Evolutionary conservation across 192 early-diverging fungal species (phyloP).

Genomic region (Phlyctochytrium bullatum): DNA sequence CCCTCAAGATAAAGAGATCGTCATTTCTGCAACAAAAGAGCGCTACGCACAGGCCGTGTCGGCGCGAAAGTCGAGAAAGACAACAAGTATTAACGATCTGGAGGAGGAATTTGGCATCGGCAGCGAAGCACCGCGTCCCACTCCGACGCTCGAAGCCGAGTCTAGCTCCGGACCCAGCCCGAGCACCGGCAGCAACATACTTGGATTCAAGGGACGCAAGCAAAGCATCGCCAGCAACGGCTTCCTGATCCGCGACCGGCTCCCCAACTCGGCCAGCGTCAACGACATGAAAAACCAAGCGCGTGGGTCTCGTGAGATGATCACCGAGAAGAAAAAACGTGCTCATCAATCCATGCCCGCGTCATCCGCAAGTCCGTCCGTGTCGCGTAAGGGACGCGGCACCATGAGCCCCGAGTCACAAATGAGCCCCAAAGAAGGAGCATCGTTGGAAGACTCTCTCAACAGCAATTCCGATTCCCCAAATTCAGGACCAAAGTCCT

Average conservation of each 20-base stretch:
- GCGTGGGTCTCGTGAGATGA: no score
- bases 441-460: no score
- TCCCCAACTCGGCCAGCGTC: background rate
- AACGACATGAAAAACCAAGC: background rate
- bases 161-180: background rate
- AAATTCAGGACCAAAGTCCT: no score
- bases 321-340: no score
- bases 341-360: no score
- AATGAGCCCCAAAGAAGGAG: no score
- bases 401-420: no score
- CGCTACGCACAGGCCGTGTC: constrained; percentile 27
- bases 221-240: background rate
- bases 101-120: background rate
- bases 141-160: background rate
- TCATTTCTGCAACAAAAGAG: constrained; percentile 29
- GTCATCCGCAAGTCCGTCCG: no score
- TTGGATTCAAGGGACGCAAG: background rate
- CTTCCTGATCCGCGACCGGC: background rate
- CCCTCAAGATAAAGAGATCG: constrained; percentile 39
- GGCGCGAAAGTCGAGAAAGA: constrained; percentile 21
- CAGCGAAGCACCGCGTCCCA: background rate
- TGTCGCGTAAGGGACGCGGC: no score
- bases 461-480: no score
- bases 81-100: background rate
- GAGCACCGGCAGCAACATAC: background rate